Conservation (phyloP, 768 basidiomycete species). For the Astraeus odoratus region DNA sequence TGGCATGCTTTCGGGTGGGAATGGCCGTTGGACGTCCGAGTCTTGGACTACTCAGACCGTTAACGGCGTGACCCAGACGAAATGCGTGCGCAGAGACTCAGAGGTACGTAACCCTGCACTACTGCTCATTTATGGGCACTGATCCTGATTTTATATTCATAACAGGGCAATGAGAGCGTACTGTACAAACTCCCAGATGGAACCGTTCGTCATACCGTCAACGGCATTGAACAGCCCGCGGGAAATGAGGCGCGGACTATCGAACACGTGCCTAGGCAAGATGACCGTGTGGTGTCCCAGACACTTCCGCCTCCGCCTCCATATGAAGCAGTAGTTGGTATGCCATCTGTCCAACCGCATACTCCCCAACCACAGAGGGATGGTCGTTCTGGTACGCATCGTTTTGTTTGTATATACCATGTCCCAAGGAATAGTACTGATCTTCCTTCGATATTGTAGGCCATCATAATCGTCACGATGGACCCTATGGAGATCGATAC, state of each 20-base stretch:
- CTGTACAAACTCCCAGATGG: conserved; percentile 63
- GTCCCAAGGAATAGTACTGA: neutral
- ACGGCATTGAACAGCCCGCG: conserved; percentile 47
- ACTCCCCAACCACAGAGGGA: conserved; percentile 3
- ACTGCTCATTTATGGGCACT: too few species aligned
- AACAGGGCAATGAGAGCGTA: conserved; percentile 70
- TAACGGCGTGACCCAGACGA: conserved; percentile 63
- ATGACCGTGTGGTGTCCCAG: neutral
- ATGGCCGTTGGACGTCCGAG: conserved; percentile 42
- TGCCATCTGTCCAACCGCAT: conserved; percentile 2
- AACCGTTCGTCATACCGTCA: conserved; percentile 55
- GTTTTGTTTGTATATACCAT: too few species aligned
- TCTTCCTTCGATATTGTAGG: neutral
- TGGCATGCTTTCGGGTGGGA: neutral
- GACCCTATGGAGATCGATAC: conserved; percentile 6
- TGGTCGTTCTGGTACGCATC: conserved; percentile 7
- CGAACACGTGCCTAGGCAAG: neutral
- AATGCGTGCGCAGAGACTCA: conserved; percentile 47
- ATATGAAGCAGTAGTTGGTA: conserved; percentile 13
- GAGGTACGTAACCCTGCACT: conserved; percentile 54
- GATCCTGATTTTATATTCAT: conserved; percentile 7
- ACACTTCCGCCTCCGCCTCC: conserved; percentile 12
- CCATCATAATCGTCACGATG: conserved; percentile 9
- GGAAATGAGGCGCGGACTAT: conserved; percentile 11
- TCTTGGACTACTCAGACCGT: conserved; percentile 49